phyloP scores from a whole-genome alignment of 2,329 filamentous ascomycete genomes.

The Colletotrichum coccodes region DNA sequence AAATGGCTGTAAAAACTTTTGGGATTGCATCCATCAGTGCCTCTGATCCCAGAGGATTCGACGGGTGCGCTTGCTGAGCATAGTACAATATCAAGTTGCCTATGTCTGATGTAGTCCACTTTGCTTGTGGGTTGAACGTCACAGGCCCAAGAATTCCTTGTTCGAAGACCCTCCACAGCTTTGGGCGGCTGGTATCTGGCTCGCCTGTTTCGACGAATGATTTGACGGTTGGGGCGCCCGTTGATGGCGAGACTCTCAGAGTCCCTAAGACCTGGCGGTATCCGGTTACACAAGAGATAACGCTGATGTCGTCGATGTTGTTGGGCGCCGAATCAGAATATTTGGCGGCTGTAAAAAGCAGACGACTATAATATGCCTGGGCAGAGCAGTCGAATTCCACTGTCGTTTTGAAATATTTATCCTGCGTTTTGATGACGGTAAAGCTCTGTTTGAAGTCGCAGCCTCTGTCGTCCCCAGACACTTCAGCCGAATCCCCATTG shows the following conservation, averaged over 20 bases:
- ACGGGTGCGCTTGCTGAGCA: background rate
- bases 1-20: background rate
- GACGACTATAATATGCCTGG: constrained; percentile 1
- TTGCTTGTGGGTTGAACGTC: background rate
- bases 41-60: background rate
- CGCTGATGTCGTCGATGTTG: constrained; percentile 2
- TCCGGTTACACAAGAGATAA: constrained; percentile 12
- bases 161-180: constrained; percentile 11
- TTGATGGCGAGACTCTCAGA: background rate
- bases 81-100: constrained; percentile 4
- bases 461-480: background rate
- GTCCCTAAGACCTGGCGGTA: background rate
- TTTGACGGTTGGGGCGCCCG: background rate
- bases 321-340: background rate
- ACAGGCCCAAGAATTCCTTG: background rate
- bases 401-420: constrained; percentile 1
- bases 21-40: background rate
- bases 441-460: constrained; percentile 8
- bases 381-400: constrained; percentile 1
- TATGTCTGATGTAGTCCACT: constrained; percentile 7
- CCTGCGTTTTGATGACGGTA: background rate
- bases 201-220: background rate
- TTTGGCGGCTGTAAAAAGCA: background rate
- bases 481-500: background rate
- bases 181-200: background rate